These are phyloP conservation scores for Mikania micrantha DNA, from an alignment of 129 eudicot species.

Conservation along the genomic window DNA sequence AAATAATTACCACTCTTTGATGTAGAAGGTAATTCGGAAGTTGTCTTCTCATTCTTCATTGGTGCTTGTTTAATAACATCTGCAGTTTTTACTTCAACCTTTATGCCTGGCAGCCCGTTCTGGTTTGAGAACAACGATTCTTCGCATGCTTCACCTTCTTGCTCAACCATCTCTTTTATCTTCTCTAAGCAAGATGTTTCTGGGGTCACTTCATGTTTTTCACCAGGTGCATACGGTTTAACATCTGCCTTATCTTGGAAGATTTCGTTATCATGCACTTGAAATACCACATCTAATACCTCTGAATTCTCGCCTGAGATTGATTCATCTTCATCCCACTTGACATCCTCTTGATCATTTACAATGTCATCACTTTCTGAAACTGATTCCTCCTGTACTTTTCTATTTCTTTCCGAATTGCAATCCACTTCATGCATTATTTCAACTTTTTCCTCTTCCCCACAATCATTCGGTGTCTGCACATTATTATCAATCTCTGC, in stretches of 20 bases:
- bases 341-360: slow-evolving; percentile 21
- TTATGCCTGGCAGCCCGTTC: slow-evolving; percentile 14
- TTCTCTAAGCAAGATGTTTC: slow-evolving; percentile 18
- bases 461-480: slow-evolving; percentile 19
- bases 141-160: slow-evolving; percentile 21
- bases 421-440: slow-evolving; percentile 22
- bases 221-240: slow-evolving; percentile 15
- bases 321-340: slow-evolving; percentile 25
- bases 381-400: slow-evolving; percentile 8
- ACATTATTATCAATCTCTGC: slow-evolving; percentile 8
- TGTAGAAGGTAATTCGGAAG: slow-evolving; percentile 8
- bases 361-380: slow-evolving; percentile 25
- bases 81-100: slow-evolving; percentile 15
- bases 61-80: slow-evolving; percentile 17
- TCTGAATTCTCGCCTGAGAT: slow-evolving; percentile 15
- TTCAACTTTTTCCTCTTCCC: slow-evolving; percentile 11
- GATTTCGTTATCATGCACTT: slow-evolving; percentile 20
- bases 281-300: slow-evolving; percentile 30
- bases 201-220: slow-evolving; percentile 18
- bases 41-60: slow-evolving; percentile 12
- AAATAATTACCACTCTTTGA: slow-evolving; percentile 12
- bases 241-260: slow-evolving; percentile 16
- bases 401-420: slow-evolving; percentile 15
- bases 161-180: slow-evolving; percentile 35
- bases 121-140: slow-evolving; percentile 25